Conservation (phyloP, 257 asterid genomes). For the Penstemon davidsonii region DNA sequence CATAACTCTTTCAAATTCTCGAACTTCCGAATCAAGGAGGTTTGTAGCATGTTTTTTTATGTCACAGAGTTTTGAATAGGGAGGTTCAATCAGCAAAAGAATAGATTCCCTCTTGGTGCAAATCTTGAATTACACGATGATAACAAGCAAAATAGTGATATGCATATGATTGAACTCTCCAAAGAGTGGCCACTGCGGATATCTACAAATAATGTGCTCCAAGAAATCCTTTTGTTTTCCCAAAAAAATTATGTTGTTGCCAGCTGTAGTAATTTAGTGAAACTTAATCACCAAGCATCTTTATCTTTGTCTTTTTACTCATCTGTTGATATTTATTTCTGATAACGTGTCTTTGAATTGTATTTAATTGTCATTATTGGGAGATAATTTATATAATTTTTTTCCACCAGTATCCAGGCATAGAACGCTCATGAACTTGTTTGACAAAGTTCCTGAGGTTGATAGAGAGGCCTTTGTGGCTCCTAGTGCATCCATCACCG, state of each 20-base stretch:
- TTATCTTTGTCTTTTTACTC: not conserved
- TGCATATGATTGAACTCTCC: not conserved
- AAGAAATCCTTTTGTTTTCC: not conserved
- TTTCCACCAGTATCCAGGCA: constrained; percentile 74
- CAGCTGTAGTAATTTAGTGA: not conserved
- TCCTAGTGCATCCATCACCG: constrained; percentile 81
- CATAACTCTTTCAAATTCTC: not conserved
- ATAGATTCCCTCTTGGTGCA: not conserved
- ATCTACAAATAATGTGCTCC: not conserved
- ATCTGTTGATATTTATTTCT: not conserved
- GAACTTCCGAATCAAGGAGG: not conserved
- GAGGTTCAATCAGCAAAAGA: not conserved
- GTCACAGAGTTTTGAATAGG: not conserved
- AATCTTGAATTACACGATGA: not conserved
- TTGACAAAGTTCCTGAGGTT: constrained; percentile 72
- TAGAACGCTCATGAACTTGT: constrained; percentile 81
- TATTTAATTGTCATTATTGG: not conserved
- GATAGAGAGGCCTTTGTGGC: constrained; percentile 85
- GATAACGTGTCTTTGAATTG: not conserved
- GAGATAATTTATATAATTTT: not conserved
- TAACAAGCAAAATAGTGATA: not conserved
- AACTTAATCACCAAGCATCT: not conserved
- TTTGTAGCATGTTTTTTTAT: not conserved
- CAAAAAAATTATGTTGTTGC: not conserved
- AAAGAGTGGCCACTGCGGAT: not conserved